Conservation (phyloP, 2,329 filamentous ascomycete genomes). For the Dryadomyces quercus-mongolicae region DNA sequence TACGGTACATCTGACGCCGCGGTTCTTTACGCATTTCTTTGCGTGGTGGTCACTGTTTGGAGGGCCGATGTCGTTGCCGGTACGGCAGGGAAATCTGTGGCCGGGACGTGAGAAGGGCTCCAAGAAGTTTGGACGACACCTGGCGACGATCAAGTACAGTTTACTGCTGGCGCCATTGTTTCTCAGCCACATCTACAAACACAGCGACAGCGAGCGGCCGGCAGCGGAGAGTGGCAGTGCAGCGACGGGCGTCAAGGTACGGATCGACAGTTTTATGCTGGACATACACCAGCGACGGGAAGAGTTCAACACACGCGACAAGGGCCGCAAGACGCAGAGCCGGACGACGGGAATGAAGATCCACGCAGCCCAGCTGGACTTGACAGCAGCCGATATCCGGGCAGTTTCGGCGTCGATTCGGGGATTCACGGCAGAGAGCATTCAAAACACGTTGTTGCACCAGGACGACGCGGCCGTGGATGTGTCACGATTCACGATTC, state of each 20-base stretch:
- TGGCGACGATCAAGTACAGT: constrained; percentile 98
- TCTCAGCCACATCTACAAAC: constrained; percentile 95
- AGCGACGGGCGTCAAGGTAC: constrained; percentile 91
- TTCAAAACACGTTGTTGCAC: constrained; percentile 43
- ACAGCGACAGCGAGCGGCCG: constrained; percentile 79
- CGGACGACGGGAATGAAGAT: constrained; percentile 91
- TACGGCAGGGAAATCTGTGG: constrained; percentile 85
- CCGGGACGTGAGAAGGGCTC: constrained; percentile 89
- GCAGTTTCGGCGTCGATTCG: constrained; percentile 86
- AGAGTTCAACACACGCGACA: constrained; percentile 73
- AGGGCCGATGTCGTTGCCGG: constrained; percentile 84
- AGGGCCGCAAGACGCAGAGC: constrained; percentile 62
- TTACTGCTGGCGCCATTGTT: constrained; percentile 84
- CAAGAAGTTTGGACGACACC: constrained; percentile 94
- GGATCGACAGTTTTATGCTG: constrained; percentile 93
- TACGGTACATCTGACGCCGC: constrained; percentile 83
- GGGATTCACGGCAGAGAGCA: constrained; percentile 65
- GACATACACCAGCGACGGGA: constrained; percentile 91
- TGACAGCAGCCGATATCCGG: constrained; percentile 82
- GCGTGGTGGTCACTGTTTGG: constrained; percentile 97
- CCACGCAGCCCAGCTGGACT: constrained; percentile 84
- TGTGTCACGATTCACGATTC: constrained; percentile 84
- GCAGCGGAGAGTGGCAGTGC: constrained; percentile 43
- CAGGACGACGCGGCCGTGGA: constrained; percentile 49
- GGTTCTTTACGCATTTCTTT: constrained; percentile 98